Evolutionary conservation across 192 early-diverging fungal genomes (phyloP), one percentile per base, ranked within the genome.

Genomic region (Anaeromyces robustus): DNA sequence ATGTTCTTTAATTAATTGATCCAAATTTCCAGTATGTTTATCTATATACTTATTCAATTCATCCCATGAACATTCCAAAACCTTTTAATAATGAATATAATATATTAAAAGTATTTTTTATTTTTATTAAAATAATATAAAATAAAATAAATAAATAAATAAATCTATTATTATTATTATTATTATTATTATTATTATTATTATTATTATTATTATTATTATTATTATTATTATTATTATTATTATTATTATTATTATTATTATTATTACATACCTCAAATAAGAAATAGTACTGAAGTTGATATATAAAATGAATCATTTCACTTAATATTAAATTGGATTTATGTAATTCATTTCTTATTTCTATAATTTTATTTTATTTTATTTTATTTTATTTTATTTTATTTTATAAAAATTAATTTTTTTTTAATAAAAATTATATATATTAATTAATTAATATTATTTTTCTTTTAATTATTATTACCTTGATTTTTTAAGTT

Each of bases 291-390:
- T 96, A 94, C 85, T 98, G 96, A 77, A 99, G 86, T 83, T 99
- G 96, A 81, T 94, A 89, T 68, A 96, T 89, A 85, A 96, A 97
- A 85, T 98, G 97, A 77, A 94, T 91, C 97, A 98, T 98, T 84
- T 96, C 91, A 26, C 88, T 89, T 83, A 92, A 90, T 18, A 90
- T 87, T 68, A 94, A 85, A 77, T 91, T 87, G 81, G 92, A 90
- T 30, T 87, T 81, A 31, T 94, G 94, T 59, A 96, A 83, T 22
- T 92, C 91, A 77, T 85, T 87, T 34, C 59, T 30, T 12, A 31
- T 31, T 80, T 78, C 81, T 29, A 41, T 37, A 29, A 14, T 19
- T 29, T 7, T 30, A 31, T n/a, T 29, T 12, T 19, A 83, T 30
- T n/a, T n/a, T n/a, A n/a, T n/a, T n/a, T n/a, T n/a, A n/a, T n/a